A percentile compares a stretch with the other conserved stretches of the same genome.
These are phyloP conservation scores for Centrapalus pauciflorus DNA, from an alignment of 129 eudicot genomes.

Conservation along the genomic window DNA sequence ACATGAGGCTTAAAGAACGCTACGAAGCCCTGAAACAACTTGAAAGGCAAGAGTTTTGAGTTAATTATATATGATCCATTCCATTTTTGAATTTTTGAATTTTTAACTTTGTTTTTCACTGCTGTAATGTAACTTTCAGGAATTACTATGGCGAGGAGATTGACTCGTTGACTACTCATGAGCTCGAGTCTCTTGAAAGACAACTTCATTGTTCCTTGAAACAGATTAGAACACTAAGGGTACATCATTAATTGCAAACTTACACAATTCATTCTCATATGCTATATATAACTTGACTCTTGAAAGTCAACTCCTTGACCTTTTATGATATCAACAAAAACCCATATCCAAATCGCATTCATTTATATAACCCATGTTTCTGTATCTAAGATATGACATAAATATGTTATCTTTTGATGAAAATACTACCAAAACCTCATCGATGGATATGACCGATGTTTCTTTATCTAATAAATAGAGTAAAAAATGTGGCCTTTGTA, in stretches of 20 bases:
- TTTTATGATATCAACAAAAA: neutral
- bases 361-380: neutral
- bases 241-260: slow-evolving; percentile 8
- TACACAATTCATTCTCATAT: slow-evolving; percentile 6
- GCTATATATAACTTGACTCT: neutral
- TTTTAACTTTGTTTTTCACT: slow-evolving; percentile 10
- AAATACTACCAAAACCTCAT: neutral
- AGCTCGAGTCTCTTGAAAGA: slow-evolving; percentile 57
- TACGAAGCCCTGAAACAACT: slow-evolving; percentile 46
- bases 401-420: neutral
- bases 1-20: slow-evolving; percentile 50
- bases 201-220: slow-evolving; percentile 51
- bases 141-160: slow-evolving; percentile 58
- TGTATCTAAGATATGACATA: neutral
- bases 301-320: neutral
- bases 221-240: slow-evolving; percentile 55
- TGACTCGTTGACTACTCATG: slow-evolving; percentile 42
- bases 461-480: neutral
- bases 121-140: slow-evolving; percentile 31
- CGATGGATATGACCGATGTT: neutral
- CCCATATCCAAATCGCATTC: neutral
- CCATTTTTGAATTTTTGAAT: slow-evolving; percentile 11
- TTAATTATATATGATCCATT: slow-evolving; percentile 8
- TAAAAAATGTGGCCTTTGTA: neutral
- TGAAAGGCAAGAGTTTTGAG: slow-evolving; percentile 31